Conservation (phyloP, 169 alveolate genomes). For the Cryptosporidium bovis region DNA sequence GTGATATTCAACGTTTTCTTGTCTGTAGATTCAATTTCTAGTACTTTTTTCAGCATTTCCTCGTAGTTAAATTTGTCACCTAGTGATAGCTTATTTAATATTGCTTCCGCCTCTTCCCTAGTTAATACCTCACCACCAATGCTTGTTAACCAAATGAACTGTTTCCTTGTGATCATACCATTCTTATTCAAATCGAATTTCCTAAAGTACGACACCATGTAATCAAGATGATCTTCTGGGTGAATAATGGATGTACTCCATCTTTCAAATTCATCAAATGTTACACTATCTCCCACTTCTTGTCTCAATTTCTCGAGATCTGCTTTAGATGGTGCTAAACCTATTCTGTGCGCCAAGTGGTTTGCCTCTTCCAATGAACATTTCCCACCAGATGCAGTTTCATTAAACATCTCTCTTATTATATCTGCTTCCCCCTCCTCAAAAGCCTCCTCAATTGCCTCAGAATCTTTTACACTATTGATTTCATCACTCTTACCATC, state of each 20-base stretch:
- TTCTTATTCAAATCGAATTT: slow-evolving; percentile 27
- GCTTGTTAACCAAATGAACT: slow-evolving; percentile 67
- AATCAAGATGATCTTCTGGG: slow-evolving; percentile 70
- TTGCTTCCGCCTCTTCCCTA: slow-evolving; percentile 70
- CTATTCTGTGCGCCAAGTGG: slow-evolving; percentile 69
- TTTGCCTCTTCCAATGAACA: slow-evolving; percentile 35
- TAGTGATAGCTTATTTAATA: slow-evolving; percentile 19
- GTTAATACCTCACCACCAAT: slow-evolving; percentile 66
- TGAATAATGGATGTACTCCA: slow-evolving; percentile 59
- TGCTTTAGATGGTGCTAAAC: slow-evolving; percentile 56
- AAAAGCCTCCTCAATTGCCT: slow-evolving; percentile 23
- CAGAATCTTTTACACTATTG: background rate
- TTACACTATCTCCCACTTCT: slow-evolving; percentile 17
- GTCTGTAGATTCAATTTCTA: slow-evolving; percentile 44
- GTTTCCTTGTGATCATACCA: slow-evolving; percentile 64
- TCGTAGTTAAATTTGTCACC: slow-evolving; percentile 31
- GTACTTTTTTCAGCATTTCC: slow-evolving; percentile 29
- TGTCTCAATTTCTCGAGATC: slow-evolving; percentile 29
- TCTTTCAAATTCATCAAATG: slow-evolving; percentile 65
- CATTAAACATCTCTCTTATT: slow-evolving; percentile 46
- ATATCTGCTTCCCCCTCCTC: slow-evolving; percentile 59
- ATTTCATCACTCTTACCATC: background rate
- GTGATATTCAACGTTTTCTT: slow-evolving; percentile 48
- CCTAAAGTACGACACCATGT: slow-evolving; percentile 64
- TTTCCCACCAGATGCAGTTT: slow-evolving; percentile 41